Percentiles rank a stretch among this genome's conserved stretches.
phyloP scores from a whole-genome alignment of 2,329 filamentous ascomycete genomes.

The Acrodontium crateriforme region DNA sequence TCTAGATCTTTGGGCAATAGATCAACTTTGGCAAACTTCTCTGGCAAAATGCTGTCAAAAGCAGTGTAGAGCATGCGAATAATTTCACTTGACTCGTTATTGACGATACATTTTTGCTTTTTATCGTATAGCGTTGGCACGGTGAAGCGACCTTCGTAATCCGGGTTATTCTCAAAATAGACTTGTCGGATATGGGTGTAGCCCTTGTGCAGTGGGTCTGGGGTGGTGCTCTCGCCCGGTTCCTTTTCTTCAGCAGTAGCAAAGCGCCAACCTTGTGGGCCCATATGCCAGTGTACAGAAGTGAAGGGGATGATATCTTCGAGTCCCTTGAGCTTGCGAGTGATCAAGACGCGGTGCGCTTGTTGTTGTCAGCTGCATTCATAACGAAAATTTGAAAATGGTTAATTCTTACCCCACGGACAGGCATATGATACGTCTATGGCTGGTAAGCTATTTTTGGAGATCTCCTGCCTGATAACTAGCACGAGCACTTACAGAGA shows the following conservation, averaged over 20 bases:
- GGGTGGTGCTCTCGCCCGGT: slow-evolving; percentile 41
- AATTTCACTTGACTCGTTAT: slow-evolving; percentile 86
- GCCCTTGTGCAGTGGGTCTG: slow-evolving; percentile 51
- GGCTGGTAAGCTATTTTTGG: slow-evolving; percentile 1
- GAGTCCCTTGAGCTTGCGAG: slow-evolving; percentile 78
- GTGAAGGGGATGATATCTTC: slow-evolving; percentile 70
- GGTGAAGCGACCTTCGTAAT: slow-evolving; percentile 69
- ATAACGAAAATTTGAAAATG: not conserved
- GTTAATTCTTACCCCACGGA: slow-evolving; percentile 53
- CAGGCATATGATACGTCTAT: slow-evolving; percentile 74
- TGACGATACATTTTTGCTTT: slow-evolving; percentile 62
- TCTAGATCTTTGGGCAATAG: slow-evolving; percentile 31
- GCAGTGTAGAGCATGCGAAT: slow-evolving; percentile 75
- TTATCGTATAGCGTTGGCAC: slow-evolving; percentile 80
- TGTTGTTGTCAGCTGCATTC: not conserved
- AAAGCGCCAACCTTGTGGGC: slow-evolving; percentile 69
- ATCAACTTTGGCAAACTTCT: slow-evolving; percentile 30
- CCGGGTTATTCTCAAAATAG: slow-evolving; percentile 60
- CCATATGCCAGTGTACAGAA: slow-evolving; percentile 88
- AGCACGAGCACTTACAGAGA: slow-evolving; percentile 43
- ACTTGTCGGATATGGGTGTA: slow-evolving; percentile 64
- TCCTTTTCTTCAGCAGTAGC: slow-evolving; percentile 46
- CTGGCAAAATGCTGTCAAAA: slow-evolving; percentile 50
- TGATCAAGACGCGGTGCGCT: slow-evolving; percentile 79
- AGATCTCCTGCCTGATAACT: not conserved